Evolutionary conservation across 306 rosid genomes (phyloP).

Genomic region (Medicago lupulina): DNA sequence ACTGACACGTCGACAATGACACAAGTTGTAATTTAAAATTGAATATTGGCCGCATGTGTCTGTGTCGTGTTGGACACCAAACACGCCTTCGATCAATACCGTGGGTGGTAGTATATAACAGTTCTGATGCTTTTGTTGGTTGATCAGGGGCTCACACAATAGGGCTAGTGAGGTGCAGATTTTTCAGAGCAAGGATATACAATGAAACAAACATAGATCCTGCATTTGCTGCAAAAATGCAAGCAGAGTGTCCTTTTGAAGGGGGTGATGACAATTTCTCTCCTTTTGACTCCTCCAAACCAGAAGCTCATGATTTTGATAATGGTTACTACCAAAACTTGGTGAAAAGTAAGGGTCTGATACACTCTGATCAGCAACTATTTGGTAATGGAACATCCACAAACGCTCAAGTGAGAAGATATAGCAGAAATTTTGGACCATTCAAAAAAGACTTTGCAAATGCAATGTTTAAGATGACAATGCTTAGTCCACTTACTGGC

Average conservation of each 20-base stretch:
- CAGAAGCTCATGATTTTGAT: not conserved
- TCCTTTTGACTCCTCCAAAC: slow-evolving; percentile 19
- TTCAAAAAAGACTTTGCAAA: slow-evolving; percentile 52
- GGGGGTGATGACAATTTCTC: slow-evolving; percentile 35
- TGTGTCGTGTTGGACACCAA: not conserved
- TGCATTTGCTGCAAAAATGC: slow-evolving; percentile 16
- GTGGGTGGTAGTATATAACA: not conserved
- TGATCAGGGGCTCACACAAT: slow-evolving; percentile 51
- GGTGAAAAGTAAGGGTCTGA: slow-evolving; percentile 17
- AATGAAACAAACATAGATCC: slow-evolving; percentile 52
- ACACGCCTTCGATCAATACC: no score
- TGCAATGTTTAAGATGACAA: slow-evolving; percentile 53
- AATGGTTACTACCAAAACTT: slow-evolving; percentile 45
- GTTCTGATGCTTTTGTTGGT: not conserved
- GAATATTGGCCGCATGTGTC: not conserved
- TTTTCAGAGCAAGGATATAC: slow-evolving; percentile 42
- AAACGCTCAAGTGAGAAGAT: slow-evolving; percentile 39
- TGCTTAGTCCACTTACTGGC: slow-evolving; percentile 40
- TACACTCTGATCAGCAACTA: slow-evolving; percentile 55
- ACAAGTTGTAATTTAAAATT: no score
- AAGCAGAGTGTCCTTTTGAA: slow-evolving; percentile 41
- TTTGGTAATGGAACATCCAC: slow-evolving; percentile 34
- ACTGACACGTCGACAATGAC: no score
- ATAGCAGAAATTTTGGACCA: slow-evolving; percentile 19
- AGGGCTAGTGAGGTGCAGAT: slow-evolving; percentile 41